Evolutionary conservation across 352 stramenopile species (phyloP).

Genomic region (Paralagenidium karlingii): DNA sequence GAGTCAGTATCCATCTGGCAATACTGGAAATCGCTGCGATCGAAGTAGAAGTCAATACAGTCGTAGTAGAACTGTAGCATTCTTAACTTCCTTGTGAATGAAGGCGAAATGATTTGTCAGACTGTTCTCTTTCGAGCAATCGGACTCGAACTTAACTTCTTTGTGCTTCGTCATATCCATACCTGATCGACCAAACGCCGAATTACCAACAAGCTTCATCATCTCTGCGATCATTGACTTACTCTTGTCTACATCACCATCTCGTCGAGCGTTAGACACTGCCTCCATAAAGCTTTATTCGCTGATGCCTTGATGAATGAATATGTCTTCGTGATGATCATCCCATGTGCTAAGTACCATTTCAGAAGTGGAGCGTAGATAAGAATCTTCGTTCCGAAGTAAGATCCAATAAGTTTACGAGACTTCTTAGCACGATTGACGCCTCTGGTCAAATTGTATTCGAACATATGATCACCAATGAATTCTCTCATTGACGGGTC

Average conservation of each 20-base stretch:
- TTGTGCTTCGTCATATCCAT: not conserved
- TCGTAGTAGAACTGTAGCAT: constrained; percentile 3
- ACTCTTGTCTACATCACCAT: not conserved
- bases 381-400: not conserved
- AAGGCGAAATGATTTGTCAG: not conserved
- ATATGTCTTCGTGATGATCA: constrained; percentile 1
- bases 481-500: not conserved
- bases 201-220: constrained; percentile 2
- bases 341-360: constrained; percentile 1
- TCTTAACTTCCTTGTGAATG: too few relatives aligned
- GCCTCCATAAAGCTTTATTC: not conserved
- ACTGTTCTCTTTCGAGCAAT: not conserved
- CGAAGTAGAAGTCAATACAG: not conserved
- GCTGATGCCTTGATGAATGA: not conserved
- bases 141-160: not conserved
- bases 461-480: constrained; percentile 2
- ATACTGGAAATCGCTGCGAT: not conserved
- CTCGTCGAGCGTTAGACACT: not conserved
- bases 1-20: not conserved
- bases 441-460: constrained; percentile 1
- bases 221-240: not conserved
- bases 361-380: not conserved
- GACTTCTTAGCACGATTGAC: not conserved
- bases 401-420: constrained; percentile 1
- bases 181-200: not conserved